Evolutionary conservation across 2,329 filamentous ascomycete species (phyloP), one percentile per base, ranked within the genome.

Genomic region (Zalaria sp.): DNA sequence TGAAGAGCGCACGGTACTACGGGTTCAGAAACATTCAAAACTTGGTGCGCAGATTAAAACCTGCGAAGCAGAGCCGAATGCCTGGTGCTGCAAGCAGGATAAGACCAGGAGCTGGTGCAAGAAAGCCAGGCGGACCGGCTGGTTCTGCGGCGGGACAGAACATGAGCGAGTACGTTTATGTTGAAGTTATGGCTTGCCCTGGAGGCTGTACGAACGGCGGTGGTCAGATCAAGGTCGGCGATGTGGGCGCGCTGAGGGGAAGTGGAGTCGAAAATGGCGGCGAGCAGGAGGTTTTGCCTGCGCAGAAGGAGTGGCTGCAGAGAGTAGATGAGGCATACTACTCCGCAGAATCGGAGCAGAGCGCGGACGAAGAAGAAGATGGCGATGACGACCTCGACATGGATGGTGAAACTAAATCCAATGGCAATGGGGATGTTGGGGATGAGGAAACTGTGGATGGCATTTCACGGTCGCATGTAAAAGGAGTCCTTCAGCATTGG

Each of bases 21-120:
- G 91, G 91, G 4, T 98, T 98, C 69, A 75, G 91, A 40, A 98
- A 98, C 56, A 98, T 98, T 47, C 91, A 96, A 60, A 98, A 98
- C 55, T 75, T 98, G 4, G 91, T 98, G 10, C 79, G 91, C n/a
- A 79, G 81, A 46, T 65, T 98, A 38, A 93, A 93, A 59, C 91
- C 91, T 0, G 75, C 81, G 1, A 79, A 76, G 43, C 69, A 75
- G 4, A 89, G 83, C 35, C 77, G 83, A 43, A 80, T 94, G 67
- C 85, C 87, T 1, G 87, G 86, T 1, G 83, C 78, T 2, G 80
- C 71, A 47, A 70, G 73, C 0, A 69, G 46, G 36, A 34, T 74
- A 37, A 18, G 18, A 18, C 18, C 18, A 2, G 18, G 18, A 18
- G 74, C 71, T 1, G 72, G 68, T 41, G 72, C 66, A 35, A 71